Percentiles rank a stretch among this genome's conserved stretches.
Conservation (phyloP, 495 filamentous ascomycete species). For the Talaromyces adpressus region DNA sequence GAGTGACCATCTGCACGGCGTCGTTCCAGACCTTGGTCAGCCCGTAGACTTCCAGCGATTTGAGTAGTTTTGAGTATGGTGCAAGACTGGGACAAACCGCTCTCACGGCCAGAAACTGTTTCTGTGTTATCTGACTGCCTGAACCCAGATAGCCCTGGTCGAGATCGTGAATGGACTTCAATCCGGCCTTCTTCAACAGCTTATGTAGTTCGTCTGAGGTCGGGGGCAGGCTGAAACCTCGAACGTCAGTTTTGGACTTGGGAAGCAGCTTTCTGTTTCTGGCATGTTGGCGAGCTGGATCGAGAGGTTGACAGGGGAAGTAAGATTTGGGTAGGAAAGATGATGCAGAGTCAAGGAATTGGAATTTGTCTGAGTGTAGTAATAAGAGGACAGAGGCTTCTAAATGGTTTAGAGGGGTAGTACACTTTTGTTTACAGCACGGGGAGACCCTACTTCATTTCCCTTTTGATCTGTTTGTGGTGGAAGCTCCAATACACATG, state of each 20-base stretch:
- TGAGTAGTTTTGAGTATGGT: too few relatives aligned
- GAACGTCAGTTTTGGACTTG: background rate
- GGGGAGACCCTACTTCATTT: background rate
- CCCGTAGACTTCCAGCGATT: too few relatives aligned
- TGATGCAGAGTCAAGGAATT: too few relatives aligned
- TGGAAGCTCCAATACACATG: too few relatives aligned
- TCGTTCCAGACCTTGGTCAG: too few relatives aligned
- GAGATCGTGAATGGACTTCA: background rate
- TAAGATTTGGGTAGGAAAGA: too few relatives aligned
- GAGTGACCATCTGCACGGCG: too few relatives aligned
- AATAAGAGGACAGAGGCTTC: background rate
- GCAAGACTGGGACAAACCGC: background rate
- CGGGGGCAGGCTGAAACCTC: background rate
- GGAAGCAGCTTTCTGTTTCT: background rate
- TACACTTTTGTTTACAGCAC: background rate
- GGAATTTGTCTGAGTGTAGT: too few relatives aligned
- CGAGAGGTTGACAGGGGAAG: background rate
- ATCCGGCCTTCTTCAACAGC: background rate
- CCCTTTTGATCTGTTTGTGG: background rate
- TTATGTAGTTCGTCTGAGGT: background rate
- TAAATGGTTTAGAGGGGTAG: background rate
- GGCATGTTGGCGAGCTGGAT: background rate
- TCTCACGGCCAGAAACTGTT: background rate
- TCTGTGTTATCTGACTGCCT: background rate
- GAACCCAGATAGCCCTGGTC: background rate